Conservation (phyloP, 1,139 yeast species). For the Diutina rugosa region DNA sequence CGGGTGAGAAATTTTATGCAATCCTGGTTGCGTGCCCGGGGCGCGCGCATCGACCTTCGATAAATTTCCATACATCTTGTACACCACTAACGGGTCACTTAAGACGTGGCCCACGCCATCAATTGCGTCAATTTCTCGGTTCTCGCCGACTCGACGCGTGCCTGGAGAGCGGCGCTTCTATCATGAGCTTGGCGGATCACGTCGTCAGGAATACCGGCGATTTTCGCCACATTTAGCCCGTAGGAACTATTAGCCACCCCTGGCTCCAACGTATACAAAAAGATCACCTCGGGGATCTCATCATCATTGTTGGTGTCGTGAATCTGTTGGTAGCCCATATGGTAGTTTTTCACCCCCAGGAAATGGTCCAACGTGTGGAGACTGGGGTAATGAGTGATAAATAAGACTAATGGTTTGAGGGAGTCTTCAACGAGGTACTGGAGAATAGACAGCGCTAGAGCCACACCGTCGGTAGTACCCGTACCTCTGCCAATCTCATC, state of each 20-base stretch:
- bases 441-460: slow-evolving; percentile 72
- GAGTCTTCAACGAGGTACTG: slow-evolving; percentile 39
- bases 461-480: slow-evolving; percentile 79
- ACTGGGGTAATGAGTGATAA: slow-evolving; percentile 84
- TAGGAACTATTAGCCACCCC: slow-evolving; percentile 59
- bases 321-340: slow-evolving; percentile 11
- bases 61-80: not conserved
- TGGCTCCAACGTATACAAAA: slow-evolving; percentile 44
- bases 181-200: slow-evolving; percentile 35
- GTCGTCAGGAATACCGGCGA: slow-evolving; percentile 46
- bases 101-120: not conserved
- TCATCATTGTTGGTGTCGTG: slow-evolving; percentile 2
- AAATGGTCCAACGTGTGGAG: slow-evolving; percentile 36
- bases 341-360: slow-evolving; percentile 42
- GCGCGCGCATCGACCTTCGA: not conserved
- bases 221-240: slow-evolving; percentile 67
- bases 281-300: slow-evolving; percentile 32
- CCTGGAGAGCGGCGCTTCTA: not conserved
- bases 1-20: not conserved
- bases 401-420: slow-evolving; percentile 46
- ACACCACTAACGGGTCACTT: not conserved
- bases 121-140: not conserved
- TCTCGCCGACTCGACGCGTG: not conserved
- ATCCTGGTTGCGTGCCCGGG: not conserved
- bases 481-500: slow-evolving; percentile 76